Evolutionary conservation across 1,284 basidiomycete species (phyloP).

Genomic region (Austroboletus novae-zelandiae): DNA sequence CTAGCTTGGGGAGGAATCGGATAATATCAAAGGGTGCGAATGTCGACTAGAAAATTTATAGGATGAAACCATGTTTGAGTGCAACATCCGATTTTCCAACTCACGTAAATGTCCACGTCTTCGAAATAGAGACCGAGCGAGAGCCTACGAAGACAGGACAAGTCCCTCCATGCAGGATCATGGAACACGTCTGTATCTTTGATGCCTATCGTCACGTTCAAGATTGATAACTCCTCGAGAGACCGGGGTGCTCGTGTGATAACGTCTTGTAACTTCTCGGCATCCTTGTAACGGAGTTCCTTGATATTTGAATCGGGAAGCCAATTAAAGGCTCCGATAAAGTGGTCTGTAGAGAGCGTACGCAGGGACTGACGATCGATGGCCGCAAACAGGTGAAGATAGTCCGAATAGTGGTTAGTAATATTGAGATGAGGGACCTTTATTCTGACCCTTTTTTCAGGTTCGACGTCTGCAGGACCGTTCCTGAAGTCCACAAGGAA

Average conservation of each 20-base stretch:
- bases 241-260: not conserved
- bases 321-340: not conserved
- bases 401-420: not conserved
- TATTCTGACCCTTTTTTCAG: not conserved
- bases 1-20: no score
- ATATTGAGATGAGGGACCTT: not conserved
- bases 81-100: no score
- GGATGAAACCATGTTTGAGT: no score
- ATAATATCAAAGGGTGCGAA: no score
- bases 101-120: no score
- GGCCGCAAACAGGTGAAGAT: not conserved
- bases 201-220: no score
- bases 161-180: not conserved
- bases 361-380: constrained; percentile 8
- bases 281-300: not conserved
- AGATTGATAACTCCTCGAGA: not conserved
- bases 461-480: not conserved
- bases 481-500: constrained; percentile 18
- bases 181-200: not conserved
- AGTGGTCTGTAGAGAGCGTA: not conserved
- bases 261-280: no score
- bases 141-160: not conserved
- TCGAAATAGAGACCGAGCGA: not conserved
- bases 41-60: no score
- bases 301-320: constrained; percentile 1